These are phyloP conservation scores for Ceratocystis albifundus DNA, from an alignment of 2,329 filamentous ascomycete genomes.

Conservation along the genomic window DNA sequence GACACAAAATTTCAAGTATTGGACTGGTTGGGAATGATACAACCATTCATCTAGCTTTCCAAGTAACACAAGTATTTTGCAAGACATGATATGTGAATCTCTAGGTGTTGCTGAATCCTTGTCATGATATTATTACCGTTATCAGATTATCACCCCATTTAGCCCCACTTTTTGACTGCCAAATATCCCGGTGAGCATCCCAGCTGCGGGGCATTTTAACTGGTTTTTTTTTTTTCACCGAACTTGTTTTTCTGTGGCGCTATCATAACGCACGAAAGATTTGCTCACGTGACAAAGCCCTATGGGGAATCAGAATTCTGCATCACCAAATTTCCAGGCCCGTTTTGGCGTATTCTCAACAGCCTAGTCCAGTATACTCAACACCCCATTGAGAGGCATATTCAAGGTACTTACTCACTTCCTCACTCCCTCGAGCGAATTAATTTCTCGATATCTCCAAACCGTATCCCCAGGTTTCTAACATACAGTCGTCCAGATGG, in stretches of 20 bases:
- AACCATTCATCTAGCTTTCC: not conserved
- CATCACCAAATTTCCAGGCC: conserved; percentile 32
- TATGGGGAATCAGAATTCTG: conserved; percentile 28
- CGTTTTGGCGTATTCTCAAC: conserved; percentile 31
- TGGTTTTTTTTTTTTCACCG: not conserved
- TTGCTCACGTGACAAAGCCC: conserved; percentile 31
- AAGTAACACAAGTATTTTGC: not conserved
- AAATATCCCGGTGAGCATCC: conserved; percentile 13
- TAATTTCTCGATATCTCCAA: not conserved
- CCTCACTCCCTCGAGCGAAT: conserved; percentile 21
- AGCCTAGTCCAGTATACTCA: conserved; percentile 26
- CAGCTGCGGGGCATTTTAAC: not conserved
- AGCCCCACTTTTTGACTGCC: conserved; percentile 13
- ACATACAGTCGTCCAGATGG: conserved; percentile 54
- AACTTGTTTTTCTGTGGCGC: conserved; percentile 18
- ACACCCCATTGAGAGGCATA: conserved; percentile 32
- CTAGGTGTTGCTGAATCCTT: not conserved
- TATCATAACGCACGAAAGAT: conserved; percentile 23
- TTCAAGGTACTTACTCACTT: conserved; percentile 32
- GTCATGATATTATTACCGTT: not conserved
- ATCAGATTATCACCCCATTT: not conserved
- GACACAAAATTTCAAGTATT: conserved; percentile 14
- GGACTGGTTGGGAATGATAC: not conserved
- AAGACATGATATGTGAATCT: not conserved
- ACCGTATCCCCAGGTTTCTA: conserved; percentile 16